These are phyloP conservation scores for Cucumis sativus DNA, from an alignment of 306 rosid genomes.

Conservation along the genomic window DNA sequence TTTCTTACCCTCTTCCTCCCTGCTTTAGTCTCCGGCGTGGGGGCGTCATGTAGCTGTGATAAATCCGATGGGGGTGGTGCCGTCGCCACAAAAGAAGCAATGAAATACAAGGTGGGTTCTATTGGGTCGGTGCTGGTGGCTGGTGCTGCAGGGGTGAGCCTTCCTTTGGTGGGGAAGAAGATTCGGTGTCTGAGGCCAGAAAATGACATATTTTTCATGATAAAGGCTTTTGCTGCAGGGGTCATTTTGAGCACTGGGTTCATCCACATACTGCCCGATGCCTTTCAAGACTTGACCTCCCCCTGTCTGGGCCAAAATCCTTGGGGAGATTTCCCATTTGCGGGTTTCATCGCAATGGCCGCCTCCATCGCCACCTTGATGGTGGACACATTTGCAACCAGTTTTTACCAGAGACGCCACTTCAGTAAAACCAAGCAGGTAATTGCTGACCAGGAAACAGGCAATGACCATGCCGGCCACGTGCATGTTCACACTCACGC, in stretches of 20 bases:
- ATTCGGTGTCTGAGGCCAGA: constrained; percentile 36
- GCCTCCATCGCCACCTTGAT: constrained; percentile 51
- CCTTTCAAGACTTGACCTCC: constrained; percentile 37
- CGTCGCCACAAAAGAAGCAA: constrained; percentile 13
- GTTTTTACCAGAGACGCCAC: constrained; percentile 42
- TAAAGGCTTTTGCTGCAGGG: constrained; percentile 71
- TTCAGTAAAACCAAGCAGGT: constrained; percentile 30
- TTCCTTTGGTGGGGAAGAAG: constrained; percentile 45
- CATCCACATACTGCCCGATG: constrained; percentile 62
- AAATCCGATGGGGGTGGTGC: constrained; percentile 5
- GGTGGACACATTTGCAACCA: constrained; percentile 52
- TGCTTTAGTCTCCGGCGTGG: neutral
- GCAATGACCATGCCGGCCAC: constrained; percentile 49
- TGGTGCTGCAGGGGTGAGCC: constrained; percentile 54
- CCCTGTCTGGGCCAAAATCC: constrained; percentile 38
- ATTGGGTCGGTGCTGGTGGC: constrained; percentile 46
- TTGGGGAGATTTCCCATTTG: constrained; percentile 45
- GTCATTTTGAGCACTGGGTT: constrained; percentile 57
- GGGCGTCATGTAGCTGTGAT: constrained; percentile 23
- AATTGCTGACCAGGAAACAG: constrained; percentile 30
- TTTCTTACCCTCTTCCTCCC: neutral
- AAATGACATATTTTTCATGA: constrained; percentile 42
- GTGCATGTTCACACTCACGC: constrained; percentile 91
- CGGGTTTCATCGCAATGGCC: constrained; percentile 55
- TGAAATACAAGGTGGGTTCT: constrained; percentile 44